These are phyloP conservation scores for Tubosaeta brunneosetosa DNA, from an alignment of 768 basidiomycete species.

Conservation along the genomic window DNA sequence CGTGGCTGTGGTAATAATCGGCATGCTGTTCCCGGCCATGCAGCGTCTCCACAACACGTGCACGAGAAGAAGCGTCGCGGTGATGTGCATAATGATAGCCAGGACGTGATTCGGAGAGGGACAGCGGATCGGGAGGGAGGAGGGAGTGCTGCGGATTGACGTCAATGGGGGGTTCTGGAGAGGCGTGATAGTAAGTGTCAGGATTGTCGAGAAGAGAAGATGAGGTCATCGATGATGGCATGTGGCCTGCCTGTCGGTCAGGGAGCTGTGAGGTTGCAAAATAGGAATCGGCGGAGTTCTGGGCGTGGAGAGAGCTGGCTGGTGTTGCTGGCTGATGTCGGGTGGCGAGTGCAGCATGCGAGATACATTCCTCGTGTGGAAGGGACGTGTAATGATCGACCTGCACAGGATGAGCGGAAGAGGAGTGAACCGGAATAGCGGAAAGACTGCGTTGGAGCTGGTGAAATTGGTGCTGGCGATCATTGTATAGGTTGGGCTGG, in stretches of 20 bases:
- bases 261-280: slow-evolving; percentile 22
- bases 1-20: slow-evolving; percentile 26
- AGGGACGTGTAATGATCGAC: slow-evolving; percentile 32
- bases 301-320: slow-evolving; percentile 15
- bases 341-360: slow-evolving; percentile 22
- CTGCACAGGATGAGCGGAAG: slow-evolving; percentile 31
- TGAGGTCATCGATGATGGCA: slow-evolving; percentile 28
- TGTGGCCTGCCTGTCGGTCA: slow-evolving; percentile 22
- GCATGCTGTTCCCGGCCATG: slow-evolving; percentile 23
- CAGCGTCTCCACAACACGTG: slow-evolving; percentile 24
- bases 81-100: slow-evolving; percentile 29
- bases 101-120: slow-evolving; percentile 25
- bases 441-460: slow-evolving; percentile 29
- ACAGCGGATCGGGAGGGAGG: slow-evolving; percentile 28
- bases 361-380: slow-evolving; percentile 28
- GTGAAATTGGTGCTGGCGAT: slow-evolving; percentile 28
- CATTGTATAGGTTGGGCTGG: slow-evolving; percentile 17
- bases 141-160: slow-evolving; percentile 24
- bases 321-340: slow-evolving; percentile 18
- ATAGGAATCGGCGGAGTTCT: slow-evolving; percentile 21
- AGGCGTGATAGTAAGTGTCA: slow-evolving; percentile 24
- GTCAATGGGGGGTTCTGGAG: slow-evolving; percentile 28
- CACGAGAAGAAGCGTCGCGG: slow-evolving; percentile 19
- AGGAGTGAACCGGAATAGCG: slow-evolving; percentile 20
- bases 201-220: slow-evolving; percentile 22